Percentiles rank a stretch among this genome's conserved stretches.
phyloP scores from a whole-genome alignment of 2,329 filamentous ascomycete genomes.

The Aspergillus caelatus region DNA sequence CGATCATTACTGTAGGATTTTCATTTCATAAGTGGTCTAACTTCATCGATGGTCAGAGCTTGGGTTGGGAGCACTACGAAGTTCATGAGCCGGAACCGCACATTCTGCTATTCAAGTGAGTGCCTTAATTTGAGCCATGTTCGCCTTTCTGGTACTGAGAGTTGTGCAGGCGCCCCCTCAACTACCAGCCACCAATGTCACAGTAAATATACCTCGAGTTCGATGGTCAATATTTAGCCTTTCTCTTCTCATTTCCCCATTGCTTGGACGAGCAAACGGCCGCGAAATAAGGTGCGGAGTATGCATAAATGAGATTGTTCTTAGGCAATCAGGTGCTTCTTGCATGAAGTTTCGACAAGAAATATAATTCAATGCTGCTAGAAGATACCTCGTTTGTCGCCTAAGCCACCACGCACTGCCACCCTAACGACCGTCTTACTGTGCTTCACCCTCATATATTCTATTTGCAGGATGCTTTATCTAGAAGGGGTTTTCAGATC shows the following conservation, averaged over 20 bases:
- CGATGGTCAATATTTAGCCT: conserved; percentile 4
- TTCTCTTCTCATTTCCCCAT: background rate
- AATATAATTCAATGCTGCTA: conserved; percentile 29
- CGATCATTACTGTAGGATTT: background rate
- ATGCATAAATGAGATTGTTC: conserved; percentile 15
- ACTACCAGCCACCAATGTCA: conserved; percentile 71
- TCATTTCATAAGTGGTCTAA: conserved; percentile 7
- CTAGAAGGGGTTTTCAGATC: conserved; percentile 40
- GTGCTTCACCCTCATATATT: conserved; percentile 6
- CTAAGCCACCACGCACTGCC: conserved; percentile 14
- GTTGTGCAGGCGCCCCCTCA: conserved; percentile 70
- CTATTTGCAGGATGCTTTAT: conserved; percentile 1
- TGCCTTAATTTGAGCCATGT: conserved; percentile 22
- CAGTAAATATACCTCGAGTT: conserved; percentile 28
- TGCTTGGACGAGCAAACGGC: conserved; percentile 6
- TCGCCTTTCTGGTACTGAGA: conserved; percentile 22
- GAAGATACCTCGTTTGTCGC: conserved; percentile 17
- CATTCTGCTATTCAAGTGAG: conserved; percentile 97
- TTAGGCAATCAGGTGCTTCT: conserved; percentile 26
- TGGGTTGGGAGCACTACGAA: conserved; percentile 99
- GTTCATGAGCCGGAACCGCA: conserved; percentile 98
- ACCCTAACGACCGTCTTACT: conserved; percentile 4
- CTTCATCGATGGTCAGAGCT: conserved; percentile 63
- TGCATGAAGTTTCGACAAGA: conserved; percentile 33
- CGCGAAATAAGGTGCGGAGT: conserved; percentile 6